Evolutionary conservation across 768 basidiomycete species (phyloP), one percentile per base, ranked within the genome.

Genomic region (Tylopilus felleus): DNA sequence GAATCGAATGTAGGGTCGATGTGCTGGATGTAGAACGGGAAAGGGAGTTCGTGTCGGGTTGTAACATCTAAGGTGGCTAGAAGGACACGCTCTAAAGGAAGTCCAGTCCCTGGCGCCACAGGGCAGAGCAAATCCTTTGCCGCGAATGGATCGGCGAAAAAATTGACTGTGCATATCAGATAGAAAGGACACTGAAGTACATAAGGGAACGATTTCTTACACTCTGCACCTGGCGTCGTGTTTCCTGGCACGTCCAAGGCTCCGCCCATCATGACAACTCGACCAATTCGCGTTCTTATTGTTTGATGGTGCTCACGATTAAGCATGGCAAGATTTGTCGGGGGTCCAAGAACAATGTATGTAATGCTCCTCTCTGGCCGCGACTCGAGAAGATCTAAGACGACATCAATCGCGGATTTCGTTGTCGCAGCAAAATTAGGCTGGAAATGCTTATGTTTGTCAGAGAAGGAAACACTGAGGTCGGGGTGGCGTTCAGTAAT

Each of bases 241-340:
- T 96, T 98, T 3, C 94, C 94, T 0, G 94, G 92, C 29, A 92
- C 89, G 59, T 95, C 92, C 22, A 98, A 68, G 2, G 93, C 88
- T 14, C 93, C 94, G n/a, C 94, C 94, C 93, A 98, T 96, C 67
- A 84, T 86, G 21, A 94, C 72, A 8, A 98, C 73, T n/a, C 85
- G 79, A 5, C 85, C 90, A 27, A 92, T 80, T 40, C 81, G 80
- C 13, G 78, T 70, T 8, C 71, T 70, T 28, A 93, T 74, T 12
- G 78, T 72, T 33, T 73, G 65, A 10, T 79, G 76, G 59, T 90
- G 78, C 40, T 74, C 61, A 8, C 77, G 78, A 66, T 90, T 73
- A 54, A 89, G 75, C 31, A 74, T 72, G 1, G 91, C 90, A 29
- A 98, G 76, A 62, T 88, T 93, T 12, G 93, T 95, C 50, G 90